Evolutionary conservation across 106 monocot genomes (phyloP).

Genomic region (Gastrodia elata): DNA sequence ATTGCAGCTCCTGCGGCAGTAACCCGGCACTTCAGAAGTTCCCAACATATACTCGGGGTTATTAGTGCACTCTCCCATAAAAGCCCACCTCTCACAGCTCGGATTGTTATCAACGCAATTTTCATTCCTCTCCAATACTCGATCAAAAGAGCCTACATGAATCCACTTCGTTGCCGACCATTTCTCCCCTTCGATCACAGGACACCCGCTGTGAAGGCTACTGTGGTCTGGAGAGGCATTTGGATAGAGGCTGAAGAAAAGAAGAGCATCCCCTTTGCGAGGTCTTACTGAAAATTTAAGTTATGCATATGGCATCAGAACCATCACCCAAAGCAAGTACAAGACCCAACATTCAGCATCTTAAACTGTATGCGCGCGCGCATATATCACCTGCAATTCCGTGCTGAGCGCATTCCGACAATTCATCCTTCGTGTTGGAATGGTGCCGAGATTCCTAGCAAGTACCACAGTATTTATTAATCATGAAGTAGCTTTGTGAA

Average conservation of each 20-base stretch:
- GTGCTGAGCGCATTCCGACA: conserved; percentile 71
- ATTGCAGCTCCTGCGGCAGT: conserved; percentile 77
- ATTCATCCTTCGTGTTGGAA: conserved; percentile 26
- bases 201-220: conserved; percentile 88
- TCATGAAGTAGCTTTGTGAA: not conserved
- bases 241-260: conserved; percentile 87
- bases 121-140: conserved; percentile 16
- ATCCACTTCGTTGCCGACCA: conserved; percentile 99
- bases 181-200: conserved; percentile 84
- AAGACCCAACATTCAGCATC: not conserved
- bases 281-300: conserved; percentile 66
- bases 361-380: too few relatives aligned
- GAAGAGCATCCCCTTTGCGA: conserved; percentile 76
- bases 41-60: conserved; percentile 91
- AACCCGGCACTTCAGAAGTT: conserved; percentile 54
- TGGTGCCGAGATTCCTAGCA: conserved; percentile 1
- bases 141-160: conserved; percentile 80
- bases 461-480: not conserved
- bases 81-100: conserved; percentile 70
- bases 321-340: not conserved
- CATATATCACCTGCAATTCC: conserved; percentile 76
- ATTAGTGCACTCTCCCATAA: conserved; percentile 81
- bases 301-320: not conserved
- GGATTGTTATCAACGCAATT: conserved; percentile 69
- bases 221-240: conserved; percentile 52